phyloP scores from a whole-genome alignment of 129 eudicot genomes.

The Scalesia atractyloides region DNA sequence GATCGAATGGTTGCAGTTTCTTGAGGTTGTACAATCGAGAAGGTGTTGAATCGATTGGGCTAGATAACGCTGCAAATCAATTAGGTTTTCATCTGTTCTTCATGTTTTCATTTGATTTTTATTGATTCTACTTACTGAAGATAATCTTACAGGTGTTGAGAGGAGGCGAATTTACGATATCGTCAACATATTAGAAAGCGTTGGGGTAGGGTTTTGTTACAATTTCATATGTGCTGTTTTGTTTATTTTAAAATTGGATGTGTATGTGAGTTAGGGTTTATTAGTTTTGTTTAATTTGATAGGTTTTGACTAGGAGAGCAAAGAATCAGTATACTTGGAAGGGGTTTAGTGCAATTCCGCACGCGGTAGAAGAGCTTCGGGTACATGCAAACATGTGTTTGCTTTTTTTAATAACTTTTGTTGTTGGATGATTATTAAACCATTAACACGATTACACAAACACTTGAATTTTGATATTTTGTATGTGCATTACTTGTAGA shows the following conservation, averaged over 20 bases:
- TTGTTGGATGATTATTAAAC: background rate
- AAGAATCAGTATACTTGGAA: conserved; percentile 73
- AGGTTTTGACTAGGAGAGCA: conserved; percentile 57
- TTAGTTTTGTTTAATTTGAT: background rate
- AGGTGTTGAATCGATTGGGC: conserved; percentile 59
- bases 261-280: conserved; percentile 23
- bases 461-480: conserved; percentile 5
- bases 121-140: background rate
- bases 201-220: conserved; percentile 40
- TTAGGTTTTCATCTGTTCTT: conserved; percentile 40
- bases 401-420: background rate
- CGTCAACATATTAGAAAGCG: conserved; percentile 67
- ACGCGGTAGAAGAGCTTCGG: conserved; percentile 52
- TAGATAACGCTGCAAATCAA: conserved; percentile 64
- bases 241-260: background rate
- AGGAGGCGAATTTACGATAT: conserved; percentile 73
- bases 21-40: conserved; percentile 62
- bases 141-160: conserved; percentile 57
- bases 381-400: conserved; percentile 28
- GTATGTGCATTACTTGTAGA: conserved; percentile 29
- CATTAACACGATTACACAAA: background rate
- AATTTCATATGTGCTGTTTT: background rate
- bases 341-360: conserved; percentile 60
- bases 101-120: background rate
- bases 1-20: conserved; percentile 45